Conservation (phyloP, 225 moss, liverwort and hornwort species). For the Pseudoscleropodium purum region DNA sequence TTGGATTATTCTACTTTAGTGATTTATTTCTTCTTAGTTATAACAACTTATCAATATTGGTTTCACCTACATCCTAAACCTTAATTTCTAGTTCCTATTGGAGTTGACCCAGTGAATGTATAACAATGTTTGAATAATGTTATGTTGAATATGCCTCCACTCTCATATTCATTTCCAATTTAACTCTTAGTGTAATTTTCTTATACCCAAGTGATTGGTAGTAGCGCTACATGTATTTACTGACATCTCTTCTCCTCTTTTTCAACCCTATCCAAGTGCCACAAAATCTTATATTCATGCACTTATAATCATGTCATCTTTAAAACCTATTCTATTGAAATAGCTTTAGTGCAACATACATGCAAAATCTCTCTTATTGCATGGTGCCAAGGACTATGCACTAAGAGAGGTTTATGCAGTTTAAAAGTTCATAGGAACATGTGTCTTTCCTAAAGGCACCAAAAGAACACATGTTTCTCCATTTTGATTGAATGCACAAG, state of each 20-base stretch:
- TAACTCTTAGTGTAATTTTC: too few species aligned
- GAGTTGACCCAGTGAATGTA: accelerated
- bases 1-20: too few species aligned
- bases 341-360: neutral
- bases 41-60: neutral
- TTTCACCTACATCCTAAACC: neutral
- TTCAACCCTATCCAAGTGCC: neutral
- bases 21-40: neutral
- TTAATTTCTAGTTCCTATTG: neutral
- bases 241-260: neutral
- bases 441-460: too few species aligned
- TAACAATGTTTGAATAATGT: neutral
- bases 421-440: too few species aligned
- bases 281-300: neutral
- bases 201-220: too few species aligned
- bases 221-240: neutral
- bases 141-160: neutral
- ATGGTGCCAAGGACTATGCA: too few species aligned
- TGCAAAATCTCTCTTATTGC: too few species aligned
- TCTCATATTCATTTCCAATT: too few species aligned
- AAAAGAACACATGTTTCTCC: too few species aligned
- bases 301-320: neutral
- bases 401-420: too few species aligned
- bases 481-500: too few species aligned
- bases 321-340: neutral